A percentile compares a stretch with the other conserved stretches of the same genome.
Conservation (phyloP, 2,329 filamentous ascomycete genomes). For the Ceratocystis colombiana region DNA sequence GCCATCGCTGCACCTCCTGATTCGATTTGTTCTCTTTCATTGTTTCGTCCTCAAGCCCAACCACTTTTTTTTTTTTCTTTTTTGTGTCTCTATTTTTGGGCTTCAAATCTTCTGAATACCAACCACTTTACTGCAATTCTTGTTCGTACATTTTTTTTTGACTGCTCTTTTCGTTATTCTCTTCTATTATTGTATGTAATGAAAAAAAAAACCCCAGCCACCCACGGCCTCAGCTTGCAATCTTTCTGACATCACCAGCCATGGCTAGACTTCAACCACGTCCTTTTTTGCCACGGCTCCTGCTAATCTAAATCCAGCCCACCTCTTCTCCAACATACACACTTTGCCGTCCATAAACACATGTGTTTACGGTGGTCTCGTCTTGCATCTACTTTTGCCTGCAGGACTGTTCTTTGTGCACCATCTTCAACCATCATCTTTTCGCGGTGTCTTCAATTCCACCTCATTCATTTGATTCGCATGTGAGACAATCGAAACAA, state of each 20-base stretch:
- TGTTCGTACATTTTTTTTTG: neutral
- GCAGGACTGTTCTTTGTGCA: neutral
- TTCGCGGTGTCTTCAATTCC: slow-evolving; percentile 7
- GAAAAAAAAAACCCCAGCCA: neutral
- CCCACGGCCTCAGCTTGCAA: slow-evolving; percentile 1
- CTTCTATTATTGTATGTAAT: neutral
- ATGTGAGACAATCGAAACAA: slow-evolving; percentile 8
- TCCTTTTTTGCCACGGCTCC: neutral
- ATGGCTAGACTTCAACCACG: neutral
- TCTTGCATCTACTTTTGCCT: neutral
- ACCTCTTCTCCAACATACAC: neutral
- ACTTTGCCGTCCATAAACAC: neutral
- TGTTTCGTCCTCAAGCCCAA: neutral
- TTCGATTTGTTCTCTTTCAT: neutral
- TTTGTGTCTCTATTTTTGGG: neutral
- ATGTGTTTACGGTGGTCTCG: neutral
- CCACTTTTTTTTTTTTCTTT: neutral
- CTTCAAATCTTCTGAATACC: neutral
- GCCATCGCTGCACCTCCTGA: slow-evolving; percentile 5
- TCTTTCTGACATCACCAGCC: slow-evolving; percentile 13
- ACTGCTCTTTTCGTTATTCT: slow-evolving; percentile 3
- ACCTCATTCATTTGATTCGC: neutral
- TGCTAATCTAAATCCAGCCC: neutral
- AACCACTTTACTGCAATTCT: neutral
- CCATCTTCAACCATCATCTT: neutral